Conservation (phyloP, 1,284 basidiomycete species). For the Trametes hirsuta region DNA sequence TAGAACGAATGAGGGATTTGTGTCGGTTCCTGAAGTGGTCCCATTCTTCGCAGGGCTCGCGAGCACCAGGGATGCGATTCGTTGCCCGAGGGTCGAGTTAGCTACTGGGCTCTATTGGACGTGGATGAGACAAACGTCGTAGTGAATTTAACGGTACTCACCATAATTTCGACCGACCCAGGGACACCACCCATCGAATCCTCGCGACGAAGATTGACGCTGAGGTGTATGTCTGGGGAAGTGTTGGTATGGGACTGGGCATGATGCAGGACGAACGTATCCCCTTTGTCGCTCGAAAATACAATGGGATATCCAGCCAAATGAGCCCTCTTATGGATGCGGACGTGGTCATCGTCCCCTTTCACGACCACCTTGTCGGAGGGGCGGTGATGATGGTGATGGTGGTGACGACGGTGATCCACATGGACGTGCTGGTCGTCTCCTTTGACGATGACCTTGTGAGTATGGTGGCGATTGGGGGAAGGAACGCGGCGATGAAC, state of each 20-base stretch:
- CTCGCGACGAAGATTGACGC: slow-evolving; percentile 22
- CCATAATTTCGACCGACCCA: slow-evolving; percentile 54
- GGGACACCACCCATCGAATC: slow-evolving; percentile 32
- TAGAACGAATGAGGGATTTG: slow-evolving; percentile 45
- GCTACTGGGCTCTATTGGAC: slow-evolving; percentile 33
- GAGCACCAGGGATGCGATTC: slow-evolving; percentile 53
- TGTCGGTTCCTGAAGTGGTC: slow-evolving; percentile 23
- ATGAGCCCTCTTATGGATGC: slow-evolving; percentile 10
- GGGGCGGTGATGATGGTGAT: slow-evolving; percentile 2
- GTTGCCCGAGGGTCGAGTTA: slow-evolving; percentile 32
- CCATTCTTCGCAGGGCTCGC: slow-evolving; percentile 5
- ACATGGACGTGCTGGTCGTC: slow-evolving; percentile 14
- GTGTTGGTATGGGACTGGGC: background rate
- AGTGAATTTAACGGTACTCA: slow-evolving; percentile 28
- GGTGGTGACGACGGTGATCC: background rate
- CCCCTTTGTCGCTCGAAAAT: slow-evolving; percentile 15
- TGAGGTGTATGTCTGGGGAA: background rate
- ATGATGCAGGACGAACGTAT: background rate
- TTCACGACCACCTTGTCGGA: slow-evolving; percentile 13
- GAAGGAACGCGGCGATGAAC: slow-evolving; percentile 1
- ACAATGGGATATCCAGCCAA: slow-evolving; percentile 4
- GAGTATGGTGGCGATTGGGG: slow-evolving; percentile 16
- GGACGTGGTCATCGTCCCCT: slow-evolving; percentile 12
- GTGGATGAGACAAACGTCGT: background rate
- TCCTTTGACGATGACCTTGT: slow-evolving; percentile 16